Evolutionary conservation across 257 asterid species (phyloP), one percentile per base, ranked within the genome.

Genomic region (Eucommia ulmoides): DNA sequence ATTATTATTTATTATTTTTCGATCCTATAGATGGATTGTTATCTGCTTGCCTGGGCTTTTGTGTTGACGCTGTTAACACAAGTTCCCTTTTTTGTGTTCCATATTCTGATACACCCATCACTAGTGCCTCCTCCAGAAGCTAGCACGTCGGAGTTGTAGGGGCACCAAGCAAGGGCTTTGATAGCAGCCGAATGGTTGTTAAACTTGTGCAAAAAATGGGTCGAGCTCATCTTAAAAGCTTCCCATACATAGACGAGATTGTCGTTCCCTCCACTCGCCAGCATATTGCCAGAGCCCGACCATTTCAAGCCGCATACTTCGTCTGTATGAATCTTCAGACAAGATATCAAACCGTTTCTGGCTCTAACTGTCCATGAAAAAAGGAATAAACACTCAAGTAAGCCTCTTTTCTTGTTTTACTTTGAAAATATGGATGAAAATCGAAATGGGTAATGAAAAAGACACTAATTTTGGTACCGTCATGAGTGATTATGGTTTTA

Each of bases 131-230:
- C 96, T 42, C 94, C 94, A 14, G 94, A 78, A 58, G 96, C 96
- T 8, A 87, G 63, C 56, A 83, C 64, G 19, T 74, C 66, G 10
- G 51, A 49, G 61, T 71, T 61, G 56, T 77, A 62, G 19, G 93
- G 96, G 69, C 93, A 83, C 96, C 96, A 83, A 1, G 89, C 91
- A 12, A 87, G 75, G 56, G 96, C 94, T 56, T 83, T 87, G 17
- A 87, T 94, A 2, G 88, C 89, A 22, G 87, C 93, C 14, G 44
- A 14, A 64, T 83, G 94, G 12, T 56, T 74, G 52, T 45, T 60
- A 51, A 83, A 56, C 41, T 70, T 29, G 60, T 74, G 51, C 56
- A 76, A 1, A 25, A 68, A 66, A 38, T 67, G 52, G 38, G 29
- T 63, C 15, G 83, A 66, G 55, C 71, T 67, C 94, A 77, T 78